Evolutionary conservation across 192 early-diverging fungal genomes (phyloP), one percentile per base, ranked within the genome.

Genomic region (Coemansia sp.): DNA sequence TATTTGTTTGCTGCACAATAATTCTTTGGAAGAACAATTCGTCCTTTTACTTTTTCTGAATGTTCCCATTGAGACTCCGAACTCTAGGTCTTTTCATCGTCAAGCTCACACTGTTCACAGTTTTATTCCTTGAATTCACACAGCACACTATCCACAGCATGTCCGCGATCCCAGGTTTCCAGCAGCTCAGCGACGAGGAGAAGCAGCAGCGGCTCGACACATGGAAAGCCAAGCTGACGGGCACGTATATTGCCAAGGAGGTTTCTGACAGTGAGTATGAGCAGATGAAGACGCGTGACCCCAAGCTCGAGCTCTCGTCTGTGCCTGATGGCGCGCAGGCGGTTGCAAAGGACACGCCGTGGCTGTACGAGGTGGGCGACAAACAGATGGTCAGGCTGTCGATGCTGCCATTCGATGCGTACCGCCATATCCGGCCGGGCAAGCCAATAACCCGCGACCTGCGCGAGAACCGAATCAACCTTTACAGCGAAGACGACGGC

Each of bases 391-490:
- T 52, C 0, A 30, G 16, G 27, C 27, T 25, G 1, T 32, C 49
- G 4, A 14, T 24, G 14, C 14, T 52, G 27, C 16, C 25, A 18
- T 27, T n/a, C 3, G 27, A 52, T 40, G 35, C 14, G 27, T n/a
- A 6, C 8, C 27, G 49, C 6, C 27, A 30, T 16, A 24, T 52
- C 0, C 2, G 49, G 49, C 49, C 49, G 1, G 49, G 49, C 4
- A 8, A 11, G 14, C 49, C 49, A 3, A 30, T 68, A 23, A 75
- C 72, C 7, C 64, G 65, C 56, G 71, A 74, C 54, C 40, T 74
- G 49, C 61, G 71, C 1, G 52, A 57, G 2, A 29, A 60, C 28
- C 54, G 71, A 28, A 44, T 74, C 38, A 74, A 74, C 54, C 24
- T 74, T 21, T 45, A 64, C 21, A 59, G 56, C 54, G 40, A 60